phyloP scores from a whole-genome alignment of 495 filamentous ascomycete genomes.

The Bacidia gigantensis region DNA sequence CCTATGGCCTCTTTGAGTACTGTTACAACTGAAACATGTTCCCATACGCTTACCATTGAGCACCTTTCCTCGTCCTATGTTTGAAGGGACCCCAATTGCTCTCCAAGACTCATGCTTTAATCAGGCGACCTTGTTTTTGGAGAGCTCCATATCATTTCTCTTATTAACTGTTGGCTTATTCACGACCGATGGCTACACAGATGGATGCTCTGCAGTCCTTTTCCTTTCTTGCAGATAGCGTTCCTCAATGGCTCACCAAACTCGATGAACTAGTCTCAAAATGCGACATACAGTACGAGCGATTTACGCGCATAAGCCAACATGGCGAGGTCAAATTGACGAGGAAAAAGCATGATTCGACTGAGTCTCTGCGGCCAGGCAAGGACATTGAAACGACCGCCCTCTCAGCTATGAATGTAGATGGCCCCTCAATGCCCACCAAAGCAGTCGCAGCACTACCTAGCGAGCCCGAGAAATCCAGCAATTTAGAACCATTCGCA shows the following conservation, averaged over 20 bases:
- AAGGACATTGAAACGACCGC: conserved; percentile 25
- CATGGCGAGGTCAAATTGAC: conserved; percentile 18
- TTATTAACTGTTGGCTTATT: neutral
- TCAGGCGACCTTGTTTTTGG: no score
- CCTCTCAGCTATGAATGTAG: neutral
- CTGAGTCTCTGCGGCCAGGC: conserved; percentile 44
- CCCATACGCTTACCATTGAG: no score
- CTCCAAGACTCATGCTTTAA: no score
- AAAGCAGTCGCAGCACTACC: neutral
- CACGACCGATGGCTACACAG: conserved; percentile 18
- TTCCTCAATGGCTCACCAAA: conserved; percentile 54
- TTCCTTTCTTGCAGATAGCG: conserved; percentile 37
- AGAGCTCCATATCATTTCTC: neutral
- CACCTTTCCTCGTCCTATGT: no score
- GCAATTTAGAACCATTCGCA: conserved; percentile 15
- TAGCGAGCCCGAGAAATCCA: conserved; percentile 3
- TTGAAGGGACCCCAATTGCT: no score
- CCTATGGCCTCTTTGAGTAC: no score
- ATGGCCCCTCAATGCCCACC: neutral
- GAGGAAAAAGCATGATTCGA: conserved; percentile 40
- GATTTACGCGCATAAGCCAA: conserved; percentile 41
- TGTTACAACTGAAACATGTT: no score
- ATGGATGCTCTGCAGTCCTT: conserved; percentile 55
- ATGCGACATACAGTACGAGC: conserved; percentile 53
- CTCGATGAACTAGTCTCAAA: conserved; percentile 57